Evolutionary conservation across 345 rosid genomes (phyloP).

Genomic region (Carallia pectinifolia): DNA sequence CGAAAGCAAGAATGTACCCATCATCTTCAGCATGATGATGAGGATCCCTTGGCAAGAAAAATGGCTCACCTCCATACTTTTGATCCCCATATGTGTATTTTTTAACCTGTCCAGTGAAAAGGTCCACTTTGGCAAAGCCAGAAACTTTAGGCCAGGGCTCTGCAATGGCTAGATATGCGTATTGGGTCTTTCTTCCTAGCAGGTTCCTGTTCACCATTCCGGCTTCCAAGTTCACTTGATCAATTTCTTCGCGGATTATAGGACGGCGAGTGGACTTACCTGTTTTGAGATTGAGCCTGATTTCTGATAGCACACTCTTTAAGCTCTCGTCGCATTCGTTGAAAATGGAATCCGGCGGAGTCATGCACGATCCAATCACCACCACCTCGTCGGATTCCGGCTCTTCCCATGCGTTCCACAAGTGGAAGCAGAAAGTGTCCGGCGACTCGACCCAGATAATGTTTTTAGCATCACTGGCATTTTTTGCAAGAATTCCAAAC

Average conservation of each 20-base stretch:
- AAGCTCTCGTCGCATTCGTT: slow-evolving; percentile 75
- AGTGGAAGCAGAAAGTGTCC: slow-evolving; percentile 90
- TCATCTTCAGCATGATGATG: slow-evolving; percentile 48
- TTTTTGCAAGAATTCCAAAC: slow-evolving; percentile 72
- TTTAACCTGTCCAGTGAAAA: slow-evolving; percentile 49
- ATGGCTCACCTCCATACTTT: slow-evolving; percentile 76
- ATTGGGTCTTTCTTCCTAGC: slow-evolving; percentile 71
- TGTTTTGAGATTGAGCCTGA: slow-evolving; percentile 60
- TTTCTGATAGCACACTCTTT: slow-evolving; percentile 69
- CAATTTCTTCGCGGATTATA: slow-evolving; percentile 36
- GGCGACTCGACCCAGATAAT: slow-evolving; percentile 71
- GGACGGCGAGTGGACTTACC: slow-evolving; percentile 68
- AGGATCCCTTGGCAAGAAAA: slow-evolving; percentile 48
- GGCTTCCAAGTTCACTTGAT: slow-evolving; percentile 75
- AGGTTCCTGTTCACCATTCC: slow-evolving; percentile 80
- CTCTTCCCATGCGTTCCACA: slow-evolving; percentile 97
- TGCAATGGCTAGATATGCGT: slow-evolving; percentile 70
- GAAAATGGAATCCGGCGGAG: slow-evolving; percentile 88
- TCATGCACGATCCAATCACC: slow-evolving; percentile 85
- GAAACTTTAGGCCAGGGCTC: slow-evolving; percentile 96
- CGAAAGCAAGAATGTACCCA: slow-evolving; percentile 63
- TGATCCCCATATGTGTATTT: slow-evolving; percentile 60
- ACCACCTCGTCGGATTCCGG: slow-evolving; percentile 75
- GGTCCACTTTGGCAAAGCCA: slow-evolving; percentile 76
- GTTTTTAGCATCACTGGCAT: slow-evolving; percentile 39